Conservation (phyloP, 2,329 filamentous ascomycete species). For the Pezicula neosporulosa region DNA sequence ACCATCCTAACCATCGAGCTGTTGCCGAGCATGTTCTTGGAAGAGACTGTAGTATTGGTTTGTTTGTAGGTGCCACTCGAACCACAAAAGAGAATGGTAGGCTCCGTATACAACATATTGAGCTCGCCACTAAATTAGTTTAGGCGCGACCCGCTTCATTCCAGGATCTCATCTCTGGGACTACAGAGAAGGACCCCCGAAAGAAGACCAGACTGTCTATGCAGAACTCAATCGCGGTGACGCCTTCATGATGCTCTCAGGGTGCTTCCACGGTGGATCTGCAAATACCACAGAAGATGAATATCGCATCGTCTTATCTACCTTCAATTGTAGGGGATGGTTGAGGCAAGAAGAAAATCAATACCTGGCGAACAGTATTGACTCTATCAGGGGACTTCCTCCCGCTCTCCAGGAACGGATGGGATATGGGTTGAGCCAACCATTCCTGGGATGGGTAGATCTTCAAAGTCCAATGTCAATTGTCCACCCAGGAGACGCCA, state of each 20-base stretch:
- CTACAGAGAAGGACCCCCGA: neutral
- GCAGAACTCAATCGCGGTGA: slow-evolving; percentile 2
- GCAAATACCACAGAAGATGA: slow-evolving; percentile 4
- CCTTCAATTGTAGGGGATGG: slow-evolving; percentile 1
- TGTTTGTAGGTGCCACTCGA: neutral
- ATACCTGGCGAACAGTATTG: neutral
- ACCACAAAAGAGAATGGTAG: slow-evolving; percentile 7
- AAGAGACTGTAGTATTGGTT: neutral
- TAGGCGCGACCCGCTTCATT: slow-evolving; percentile 5
- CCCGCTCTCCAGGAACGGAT: neutral
- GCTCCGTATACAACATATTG: neutral
- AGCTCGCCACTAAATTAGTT: neutral
- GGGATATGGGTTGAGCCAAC: neutral
- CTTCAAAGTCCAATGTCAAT: slow-evolving; percentile 14
- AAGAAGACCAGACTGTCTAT: slow-evolving; percentile 1
- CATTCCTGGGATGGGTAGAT: slow-evolving; percentile 9
- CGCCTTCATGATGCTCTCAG: slow-evolving; percentile 4
- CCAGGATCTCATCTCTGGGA: slow-evolving; percentile 8
- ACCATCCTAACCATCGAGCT: neutral
- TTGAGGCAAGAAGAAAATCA: slow-evolving; percentile 12
- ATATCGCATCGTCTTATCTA: neutral
- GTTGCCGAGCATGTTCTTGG: slow-evolving; percentile 1
- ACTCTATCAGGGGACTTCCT: neutral
- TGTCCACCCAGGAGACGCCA: neutral
- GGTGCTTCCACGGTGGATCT: slow-evolving; percentile 5